phyloP scores from a whole-genome alignment of 2,329 filamentous ascomycete genomes.

The Calonectria leucothoes region DNA sequence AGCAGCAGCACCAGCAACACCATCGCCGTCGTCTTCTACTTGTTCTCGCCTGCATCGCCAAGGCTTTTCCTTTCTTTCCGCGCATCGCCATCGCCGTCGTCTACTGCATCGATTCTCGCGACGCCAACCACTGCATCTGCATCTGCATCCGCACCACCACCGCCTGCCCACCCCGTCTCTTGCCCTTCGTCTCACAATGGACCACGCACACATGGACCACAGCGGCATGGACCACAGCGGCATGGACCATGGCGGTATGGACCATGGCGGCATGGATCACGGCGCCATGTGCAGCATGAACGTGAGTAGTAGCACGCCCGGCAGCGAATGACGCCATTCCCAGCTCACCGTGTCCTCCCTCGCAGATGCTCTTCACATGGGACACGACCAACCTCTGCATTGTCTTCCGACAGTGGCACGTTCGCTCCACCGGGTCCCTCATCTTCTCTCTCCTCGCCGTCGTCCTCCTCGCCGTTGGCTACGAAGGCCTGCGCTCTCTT shows the following conservation, averaged over 20 bases:
- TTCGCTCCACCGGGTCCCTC: constrained; percentile 79
- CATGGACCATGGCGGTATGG: constrained; percentile 58
- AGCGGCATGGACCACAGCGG: constrained; percentile 55
- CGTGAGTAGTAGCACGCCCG: constrained; percentile 65
- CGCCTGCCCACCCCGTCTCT: neutral
- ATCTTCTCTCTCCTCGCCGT: constrained; percentile 86
- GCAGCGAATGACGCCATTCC: neutral
- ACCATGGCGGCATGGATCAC: constrained; percentile 64
- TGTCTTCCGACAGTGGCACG: constrained; percentile 91
- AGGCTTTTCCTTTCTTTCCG: neutral
- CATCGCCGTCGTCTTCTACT: neutral
- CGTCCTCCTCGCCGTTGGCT: constrained; percentile 86
- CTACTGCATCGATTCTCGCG: neutral
- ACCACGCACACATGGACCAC: constrained; percentile 58
- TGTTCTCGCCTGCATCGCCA: neutral
- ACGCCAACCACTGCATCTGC: neutral
- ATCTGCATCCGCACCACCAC: neutral
- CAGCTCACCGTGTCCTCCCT: constrained; percentile 10
- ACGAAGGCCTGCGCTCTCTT: constrained; percentile 85
- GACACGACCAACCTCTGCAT: constrained; percentile 94
- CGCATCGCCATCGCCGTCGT: neutral
- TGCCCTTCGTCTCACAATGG: constrained; percentile 47
- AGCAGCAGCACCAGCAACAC: constrained; percentile 9
- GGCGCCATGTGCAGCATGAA: constrained; percentile 88
- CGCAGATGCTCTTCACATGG: constrained; percentile 98